Conservation (phyloP, 2,329 filamentous ascomycete species). For the Calonectria pteridis region DNA sequence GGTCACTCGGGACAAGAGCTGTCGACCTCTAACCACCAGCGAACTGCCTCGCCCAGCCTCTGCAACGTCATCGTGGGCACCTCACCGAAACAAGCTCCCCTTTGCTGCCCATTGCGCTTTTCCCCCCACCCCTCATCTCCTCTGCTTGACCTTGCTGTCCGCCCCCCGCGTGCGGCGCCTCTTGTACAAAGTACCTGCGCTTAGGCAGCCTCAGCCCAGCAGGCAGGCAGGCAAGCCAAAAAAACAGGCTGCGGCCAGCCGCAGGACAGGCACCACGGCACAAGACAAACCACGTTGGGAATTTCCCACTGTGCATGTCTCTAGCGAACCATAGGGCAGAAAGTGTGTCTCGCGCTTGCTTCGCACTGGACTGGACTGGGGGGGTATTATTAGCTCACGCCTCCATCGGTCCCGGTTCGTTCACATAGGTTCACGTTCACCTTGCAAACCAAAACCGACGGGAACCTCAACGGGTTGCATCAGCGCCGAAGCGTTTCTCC, state of each 20-base stretch:
- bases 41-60: conserved; percentile 1
- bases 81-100: background rate
- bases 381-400: conserved; percentile 25
- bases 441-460: conserved; percentile 17
- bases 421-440: conserved; percentile 14
- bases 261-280: background rate
- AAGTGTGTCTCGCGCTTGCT: conserved; percentile 9
- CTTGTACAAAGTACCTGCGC: background rate
- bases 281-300: conserved; percentile 7
- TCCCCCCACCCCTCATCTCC: background rate
- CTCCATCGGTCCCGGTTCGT: conserved; percentile 4
- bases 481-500: conserved; percentile 32
- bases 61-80: conserved; percentile 18
- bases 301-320: conserved; percentile 4
- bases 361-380: conserved; percentile 7
- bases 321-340: conserved; percentile 12
- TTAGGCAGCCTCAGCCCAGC: conserved; percentile 22
- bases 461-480: conserved; percentile 19
- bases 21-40: conserved; percentile 17
- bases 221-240: background rate
- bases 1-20: conserved; percentile 20
- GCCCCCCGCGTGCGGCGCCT: conserved; percentile 17
- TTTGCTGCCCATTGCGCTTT: background rate
- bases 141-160: background rate
- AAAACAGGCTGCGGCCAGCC: conserved; percentile 1